Base-by-base conservation (phyloP, 2,329 filamentous ascomycete species). In the Pseudogymnoascus sp. region DNA sequence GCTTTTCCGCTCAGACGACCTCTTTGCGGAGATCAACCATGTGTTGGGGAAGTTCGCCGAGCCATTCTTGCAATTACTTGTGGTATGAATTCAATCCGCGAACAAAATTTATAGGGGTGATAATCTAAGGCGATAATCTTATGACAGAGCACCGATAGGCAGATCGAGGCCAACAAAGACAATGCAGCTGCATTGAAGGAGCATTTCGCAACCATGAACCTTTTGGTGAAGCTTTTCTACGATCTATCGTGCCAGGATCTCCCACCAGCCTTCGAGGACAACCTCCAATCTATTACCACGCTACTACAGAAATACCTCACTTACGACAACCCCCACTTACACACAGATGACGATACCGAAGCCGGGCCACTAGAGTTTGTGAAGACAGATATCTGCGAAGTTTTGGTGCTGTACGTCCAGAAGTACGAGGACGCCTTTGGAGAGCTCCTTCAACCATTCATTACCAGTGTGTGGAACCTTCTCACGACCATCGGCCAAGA, bases 171-270 rank as follows among this genome's bases (percentile, higher is more conserved):
- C 69, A 91, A 92, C 74, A 84, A 87, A 72, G 80, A 84, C 75
- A 89, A 97, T 74, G 89, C 90, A 71, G 84, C 83, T 4, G 84
- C 82, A 15, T 82, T 99, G 50, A 86, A 88, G 72, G 85, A 86
- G 68, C 90, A 91, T 74, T 93, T 96, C 70, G 87, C 90, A 67
- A 91, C 92, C 2, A 82, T 99, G 67, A 93, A 93, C 74, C 82
- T 97, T 61, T 85, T 96, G 69, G 82, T 97, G 69, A 96, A 96
- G 79, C 87, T 99, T 59, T 87, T 97, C 73, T 95, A 95, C 78
- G 96, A 99, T 76, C 86, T 99, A 61, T 97, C 93, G n/a, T 96
- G 88, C 73, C 96, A 99, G 74, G 95, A 99, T 75, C 83, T 99
- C 70, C 92, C 95, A 15, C 93, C 93, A 1, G 88, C 95, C 69